These are phyloP conservation scores for Fragosphaeria purpurea DNA, from an alignment of 2,329 filamentous ascomycete species.

Conservation along the genomic window DNA sequence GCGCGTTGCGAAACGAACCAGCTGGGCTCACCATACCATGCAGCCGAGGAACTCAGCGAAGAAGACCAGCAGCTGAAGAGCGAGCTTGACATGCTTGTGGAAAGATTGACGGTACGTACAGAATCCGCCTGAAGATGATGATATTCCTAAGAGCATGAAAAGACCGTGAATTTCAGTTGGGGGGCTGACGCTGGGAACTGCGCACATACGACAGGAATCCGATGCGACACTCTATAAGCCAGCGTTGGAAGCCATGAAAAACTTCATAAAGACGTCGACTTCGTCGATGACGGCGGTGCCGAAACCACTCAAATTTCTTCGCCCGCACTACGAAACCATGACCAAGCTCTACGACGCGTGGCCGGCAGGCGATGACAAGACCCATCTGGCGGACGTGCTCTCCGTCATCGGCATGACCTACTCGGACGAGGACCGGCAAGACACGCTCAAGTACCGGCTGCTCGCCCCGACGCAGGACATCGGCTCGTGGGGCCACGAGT, in stretches of 20 bases:
- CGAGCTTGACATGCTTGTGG: constrained; percentile 95
- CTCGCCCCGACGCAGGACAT: constrained; percentile 86
- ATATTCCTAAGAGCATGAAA: too few species aligned
- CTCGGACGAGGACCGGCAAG: constrained; percentile 89
- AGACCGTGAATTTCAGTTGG: too few species aligned
- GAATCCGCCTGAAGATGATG: too few species aligned
- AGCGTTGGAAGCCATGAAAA: constrained; percentile 92
- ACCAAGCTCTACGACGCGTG: constrained; percentile 83
- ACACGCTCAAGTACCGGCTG: constrained; percentile 91
- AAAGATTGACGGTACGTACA: constrained; percentile 69
- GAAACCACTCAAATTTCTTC: constrained; percentile 94
- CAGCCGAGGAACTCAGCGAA: constrained; percentile 82
- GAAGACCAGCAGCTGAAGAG: constrained; percentile 98
- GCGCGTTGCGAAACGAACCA: too few species aligned
- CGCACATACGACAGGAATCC: constrained; percentile 54
- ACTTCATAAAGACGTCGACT: constrained; percentile 96
- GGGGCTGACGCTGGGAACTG: neutral
- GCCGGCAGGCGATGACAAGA: constrained; percentile 76
- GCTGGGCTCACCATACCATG: too few species aligned
- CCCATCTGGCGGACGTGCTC: constrained; percentile 82
- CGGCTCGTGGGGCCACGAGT: constrained; percentile 96
- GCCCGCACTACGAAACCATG: constrained; percentile 89
- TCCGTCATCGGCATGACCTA: constrained; percentile 99
- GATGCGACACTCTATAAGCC: constrained; percentile 83
- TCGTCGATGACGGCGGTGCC: constrained; percentile 99